A percentile compares a stretch with the other conserved stretches of the same genome.
These are phyloP conservation scores for Talaromyces sp. DNA, from an alignment of 2,329 filamentous ascomycete genomes.

Conservation along the genomic window DNA sequence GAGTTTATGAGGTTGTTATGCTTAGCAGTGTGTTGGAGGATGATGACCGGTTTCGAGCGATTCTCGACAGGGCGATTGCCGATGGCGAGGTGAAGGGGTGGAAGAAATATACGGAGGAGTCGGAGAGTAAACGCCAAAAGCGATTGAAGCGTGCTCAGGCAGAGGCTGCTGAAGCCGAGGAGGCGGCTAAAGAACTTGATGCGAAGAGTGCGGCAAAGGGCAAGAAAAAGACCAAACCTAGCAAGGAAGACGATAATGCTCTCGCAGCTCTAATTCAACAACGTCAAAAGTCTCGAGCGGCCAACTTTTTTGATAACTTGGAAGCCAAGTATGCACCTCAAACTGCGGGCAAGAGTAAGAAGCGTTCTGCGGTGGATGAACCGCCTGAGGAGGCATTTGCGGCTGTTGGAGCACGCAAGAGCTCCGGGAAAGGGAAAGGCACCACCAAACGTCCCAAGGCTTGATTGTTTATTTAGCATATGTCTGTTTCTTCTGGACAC, in stretches of 20 bases:
- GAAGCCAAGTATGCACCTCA: slow-evolving; percentile 68
- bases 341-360: slow-evolving; percentile 39
- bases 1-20: slow-evolving; percentile 79
- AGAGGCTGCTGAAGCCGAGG: slow-evolving; percentile 70
- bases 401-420: slow-evolving; percentile 37
- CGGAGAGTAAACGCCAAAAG: slow-evolving; percentile 59
- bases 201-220: slow-evolving; percentile 59
- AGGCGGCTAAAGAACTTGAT: slow-evolving; percentile 70
- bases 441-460: slow-evolving; percentile 19
- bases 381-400: slow-evolving; percentile 62
- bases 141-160: slow-evolving; percentile 60
- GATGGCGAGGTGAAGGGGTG: slow-evolving; percentile 64
- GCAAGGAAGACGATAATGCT: slow-evolving; percentile 39
- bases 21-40: slow-evolving; percentile 79
- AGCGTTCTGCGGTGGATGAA: slow-evolving; percentile 49
- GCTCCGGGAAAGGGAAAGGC: slow-evolving; percentile 37
- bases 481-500: not conserved
- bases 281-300: slow-evolving; percentile 62
- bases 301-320: slow-evolving; percentile 66
- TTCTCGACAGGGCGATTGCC: slow-evolving; percentile 78
- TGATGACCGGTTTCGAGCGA: slow-evolving; percentile 75
- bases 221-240: slow-evolving; percentile 48
- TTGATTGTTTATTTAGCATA: not conserved
- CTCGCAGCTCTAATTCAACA: slow-evolving; percentile 73
- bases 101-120: slow-evolving; percentile 68